Conservation (phyloP, 345 rosid species). For the Moricandia arvensis region DNA sequence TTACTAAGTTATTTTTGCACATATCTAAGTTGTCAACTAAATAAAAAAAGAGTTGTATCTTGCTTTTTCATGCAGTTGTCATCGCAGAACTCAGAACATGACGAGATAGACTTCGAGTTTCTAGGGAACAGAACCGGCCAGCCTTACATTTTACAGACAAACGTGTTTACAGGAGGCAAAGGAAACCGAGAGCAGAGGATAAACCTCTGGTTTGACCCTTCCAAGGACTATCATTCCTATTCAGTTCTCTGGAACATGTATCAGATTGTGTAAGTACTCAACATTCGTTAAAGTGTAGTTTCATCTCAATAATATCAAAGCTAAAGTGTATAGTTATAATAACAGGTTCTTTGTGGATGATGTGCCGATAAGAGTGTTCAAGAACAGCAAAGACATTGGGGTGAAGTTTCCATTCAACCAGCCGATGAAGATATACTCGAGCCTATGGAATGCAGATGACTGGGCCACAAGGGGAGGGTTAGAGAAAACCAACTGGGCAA, state of each 20-base stretch:
- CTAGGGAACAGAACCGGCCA: constrained; percentile 82
- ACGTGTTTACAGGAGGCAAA: constrained; percentile 76
- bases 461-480: constrained; percentile 95
- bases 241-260: constrained; percentile 76
- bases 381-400: constrained; percentile 73
- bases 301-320: not conserved
- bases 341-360: constrained; percentile 74
- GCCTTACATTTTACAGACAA: constrained; percentile 78
- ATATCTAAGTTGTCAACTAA: not conserved
- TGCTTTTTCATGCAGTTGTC: constrained; percentile 54
- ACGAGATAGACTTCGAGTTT: constrained; percentile 93
- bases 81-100: constrained; percentile 78
- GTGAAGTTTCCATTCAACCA: constrained; percentile 76
- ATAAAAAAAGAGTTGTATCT: not conserved
- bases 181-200: constrained; percentile 83
- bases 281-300: not conserved
- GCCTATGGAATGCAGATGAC: constrained; percentile 85
- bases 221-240: constrained; percentile 55
- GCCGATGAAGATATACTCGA: constrained; percentile 85
- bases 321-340: not conserved
- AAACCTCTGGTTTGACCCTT: constrained; percentile 86
- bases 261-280: constrained; percentile 60
- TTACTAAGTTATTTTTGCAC: not conserved
- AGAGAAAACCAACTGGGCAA: constrained; percentile 82
- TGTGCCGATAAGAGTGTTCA: constrained; percentile 75